Evolutionary conservation across 345 rosid genomes (phyloP), one percentile per base, ranked within the genome.

Genomic region (Boechera stricta): DNA sequence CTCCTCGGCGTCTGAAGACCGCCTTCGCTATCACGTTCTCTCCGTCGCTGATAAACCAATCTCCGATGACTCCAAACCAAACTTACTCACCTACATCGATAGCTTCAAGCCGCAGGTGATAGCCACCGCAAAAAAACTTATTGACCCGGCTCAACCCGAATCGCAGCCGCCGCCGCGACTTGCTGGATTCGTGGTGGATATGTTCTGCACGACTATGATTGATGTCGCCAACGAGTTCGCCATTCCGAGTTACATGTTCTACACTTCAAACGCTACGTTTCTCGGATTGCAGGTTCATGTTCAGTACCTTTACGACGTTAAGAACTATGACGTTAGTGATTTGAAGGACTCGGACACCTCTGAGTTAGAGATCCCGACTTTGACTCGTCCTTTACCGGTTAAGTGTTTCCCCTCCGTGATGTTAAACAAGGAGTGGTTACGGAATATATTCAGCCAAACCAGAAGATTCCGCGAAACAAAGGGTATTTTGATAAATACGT

Each of bases 401-500:
- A 82, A 69, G n/a, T 67, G 73, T 32, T 13, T 86, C 51, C 89
- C 92, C 12, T 16, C 47, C 0, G 42, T 10, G 1, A 0, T 73
- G n/a, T 21, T 76, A 6, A 0, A 4, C 24, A 66, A 72, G 28
- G 69, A 63, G 1, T 47, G 38, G 52, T 7, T 15, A 1, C 10
- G 6, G 7, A 0, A 1, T 2, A 0, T 60, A 0, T 0, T 64
- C 0, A 26, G 41, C 7, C 52, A 15, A 9, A 51, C 71, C 2
- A 69, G 76, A 64, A 75, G 64, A 55, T 82, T 64, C 44, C 5
- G 56, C 24, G 72, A 70, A 29, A 48, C 80, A 0, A 80, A 77
- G 53, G 92, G 89, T 33, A 85, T 89, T 53, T 32, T 86, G 45
- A 78, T 90, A 2, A 90, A 89, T 52, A 39, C 89, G 0, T 82